phyloP scores from a whole-genome alignment of 2,329 filamentous ascomycete species.

The Periconia sp. region DNA sequence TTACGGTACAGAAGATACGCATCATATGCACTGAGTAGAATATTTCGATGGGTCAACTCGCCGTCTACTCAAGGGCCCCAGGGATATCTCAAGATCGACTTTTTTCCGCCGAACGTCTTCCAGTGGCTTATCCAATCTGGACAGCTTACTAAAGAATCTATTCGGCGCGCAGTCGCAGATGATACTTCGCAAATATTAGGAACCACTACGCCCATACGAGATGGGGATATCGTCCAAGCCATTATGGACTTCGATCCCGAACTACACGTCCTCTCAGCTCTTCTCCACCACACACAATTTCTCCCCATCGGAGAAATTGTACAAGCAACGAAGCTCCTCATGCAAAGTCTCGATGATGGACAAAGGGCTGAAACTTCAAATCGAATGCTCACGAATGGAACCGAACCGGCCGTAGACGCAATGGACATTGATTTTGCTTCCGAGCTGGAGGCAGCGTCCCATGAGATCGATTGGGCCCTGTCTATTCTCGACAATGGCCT shows the following conservation, averaged over 20 bases:
- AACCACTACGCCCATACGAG: conserved; percentile 55
- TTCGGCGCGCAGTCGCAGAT: conserved; percentile 49
- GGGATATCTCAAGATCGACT: conserved; percentile 45
- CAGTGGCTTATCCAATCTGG: conserved; percentile 67
- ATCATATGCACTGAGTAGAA: conserved; percentile 57
- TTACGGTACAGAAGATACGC: conserved; percentile 70
- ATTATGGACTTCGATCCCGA: conserved; percentile 71
- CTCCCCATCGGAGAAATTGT: conserved; percentile 71
- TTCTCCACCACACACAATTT: conserved; percentile 67
- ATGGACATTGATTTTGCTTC: conserved; percentile 45
- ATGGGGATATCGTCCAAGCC: conserved; percentile 67
- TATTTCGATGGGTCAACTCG: conserved; percentile 47
- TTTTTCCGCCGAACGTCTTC: conserved; percentile 60
- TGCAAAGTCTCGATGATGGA: conserved; percentile 68
- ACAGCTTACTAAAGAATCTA: conserved; percentile 51
- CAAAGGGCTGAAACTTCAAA: conserved; percentile 39
- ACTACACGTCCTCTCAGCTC: conserved; percentile 69
- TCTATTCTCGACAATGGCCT: conserved; percentile 71
- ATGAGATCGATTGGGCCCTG: conserved; percentile 71
- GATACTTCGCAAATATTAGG: conserved; percentile 48
- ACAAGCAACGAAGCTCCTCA: conserved; percentile 68
- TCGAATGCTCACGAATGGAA: conserved; percentile 47
- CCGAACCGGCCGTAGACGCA: conserved; percentile 24
- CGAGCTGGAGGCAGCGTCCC: conserved; percentile 45
- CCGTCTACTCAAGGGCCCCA: conserved; percentile 12